These are phyloP conservation scores for Sporothrix pseudoabietina DNA, from an alignment of 2,329 filamentous ascomycete genomes.

Conservation along the genomic window DNA sequence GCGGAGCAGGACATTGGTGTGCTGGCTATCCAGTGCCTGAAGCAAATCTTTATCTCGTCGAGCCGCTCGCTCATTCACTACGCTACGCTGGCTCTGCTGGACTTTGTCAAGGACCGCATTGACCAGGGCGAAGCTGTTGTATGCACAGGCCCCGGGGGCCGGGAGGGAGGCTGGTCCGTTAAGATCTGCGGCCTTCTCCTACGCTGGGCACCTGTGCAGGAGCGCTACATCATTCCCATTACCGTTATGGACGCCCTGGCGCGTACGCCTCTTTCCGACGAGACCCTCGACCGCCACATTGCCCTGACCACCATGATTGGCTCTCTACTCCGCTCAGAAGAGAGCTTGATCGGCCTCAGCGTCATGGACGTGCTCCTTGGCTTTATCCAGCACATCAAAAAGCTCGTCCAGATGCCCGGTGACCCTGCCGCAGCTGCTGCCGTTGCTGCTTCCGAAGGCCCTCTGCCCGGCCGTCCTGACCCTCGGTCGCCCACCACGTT, in stretches of 20 bases:
- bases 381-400: slow-evolving; percentile 79
- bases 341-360: slow-evolving; percentile 92
- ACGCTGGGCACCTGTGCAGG: slow-evolving; percentile 89
- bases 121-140: slow-evolving; percentile 57
- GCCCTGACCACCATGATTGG: slow-evolving; percentile 77
- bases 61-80: slow-evolving; percentile 79
- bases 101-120: slow-evolving; percentile 68
- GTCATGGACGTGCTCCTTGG: slow-evolving; percentile 92
- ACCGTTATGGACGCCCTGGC: slow-evolving; percentile 77
- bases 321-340: slow-evolving; percentile 79
- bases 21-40: slow-evolving; percentile 81
- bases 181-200: slow-evolving; percentile 78
- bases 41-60: slow-evolving; percentile 80
- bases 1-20: slow-evolving; percentile 88
- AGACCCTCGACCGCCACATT: slow-evolving; percentile 71
- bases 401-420: slow-evolving; percentile 67
- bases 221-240: slow-evolving; percentile 87
- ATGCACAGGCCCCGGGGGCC: slow-evolving; percentile 44
- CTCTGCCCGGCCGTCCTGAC: slow-evolving; percentile 38
- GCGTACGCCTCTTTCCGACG: slow-evolving; percentile 67
- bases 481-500: slow-evolving; percentile 37
- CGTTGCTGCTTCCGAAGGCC: slow-evolving; percentile 23
- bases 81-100: slow-evolving; percentile 72
- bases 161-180: slow-evolving; percentile 72
- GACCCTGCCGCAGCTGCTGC: slow-evolving; percentile 39